A percentile compares a stretch with the other conserved stretches of the same genome.
Evolutionary conservation across 2,329 filamentous ascomycete genomes (phyloP).

Genomic region (Plectosphaerella sp.): DNA sequence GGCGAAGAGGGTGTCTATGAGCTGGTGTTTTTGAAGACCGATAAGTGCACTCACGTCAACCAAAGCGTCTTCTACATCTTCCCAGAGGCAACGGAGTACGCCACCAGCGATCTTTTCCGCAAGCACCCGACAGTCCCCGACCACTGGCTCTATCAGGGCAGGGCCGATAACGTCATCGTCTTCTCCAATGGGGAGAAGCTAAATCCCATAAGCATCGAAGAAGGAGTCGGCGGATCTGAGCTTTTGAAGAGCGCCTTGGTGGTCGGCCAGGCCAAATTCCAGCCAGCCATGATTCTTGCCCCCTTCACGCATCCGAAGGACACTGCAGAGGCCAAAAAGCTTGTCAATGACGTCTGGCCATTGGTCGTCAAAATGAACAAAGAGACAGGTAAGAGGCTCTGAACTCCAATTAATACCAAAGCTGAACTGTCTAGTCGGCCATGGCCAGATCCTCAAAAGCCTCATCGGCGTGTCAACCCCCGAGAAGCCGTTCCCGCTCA

Average conservation of each 20-base stretch:
- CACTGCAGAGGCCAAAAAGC: slow-evolving; percentile 11
- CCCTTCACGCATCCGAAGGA: slow-evolving; percentile 23
- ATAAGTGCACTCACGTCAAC: slow-evolving; percentile 9
- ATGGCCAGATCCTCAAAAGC: slow-evolving; percentile 38
- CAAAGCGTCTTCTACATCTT: slow-evolving; percentile 33
- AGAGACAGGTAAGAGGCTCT: slow-evolving; percentile 3
- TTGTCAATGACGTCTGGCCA: slow-evolving; percentile 40
- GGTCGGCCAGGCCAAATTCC: slow-evolving; percentile 39
- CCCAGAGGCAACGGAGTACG: slow-evolving; percentile 27
- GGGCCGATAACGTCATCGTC: slow-evolving; percentile 38
- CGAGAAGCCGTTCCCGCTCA: slow-evolving; percentile 35
- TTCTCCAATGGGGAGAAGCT: slow-evolving; percentile 47
- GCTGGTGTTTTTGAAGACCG: slow-evolving; percentile 32
- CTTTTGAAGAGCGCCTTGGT: slow-evolving; percentile 36
- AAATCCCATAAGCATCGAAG: slow-evolving; percentile 39
- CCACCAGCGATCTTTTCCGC: slow-evolving; percentile 38
- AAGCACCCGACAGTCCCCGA: slow-evolving; percentile 30
- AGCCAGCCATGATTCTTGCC: slow-evolving; percentile 44
- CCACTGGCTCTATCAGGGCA: slow-evolving; percentile 23
- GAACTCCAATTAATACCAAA: fast-evolving
- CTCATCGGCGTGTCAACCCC: slow-evolving; percentile 33
- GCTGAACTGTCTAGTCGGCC: slow-evolving; percentile 15
- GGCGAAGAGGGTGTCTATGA: slow-evolving; percentile 28
- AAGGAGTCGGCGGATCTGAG: slow-evolving; percentile 30
- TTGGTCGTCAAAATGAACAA: slow-evolving; percentile 36